Base-by-base conservation (phyloP, 2,329 filamentous ascomycete genomes). In the Diaporthe velutina region DNA sequence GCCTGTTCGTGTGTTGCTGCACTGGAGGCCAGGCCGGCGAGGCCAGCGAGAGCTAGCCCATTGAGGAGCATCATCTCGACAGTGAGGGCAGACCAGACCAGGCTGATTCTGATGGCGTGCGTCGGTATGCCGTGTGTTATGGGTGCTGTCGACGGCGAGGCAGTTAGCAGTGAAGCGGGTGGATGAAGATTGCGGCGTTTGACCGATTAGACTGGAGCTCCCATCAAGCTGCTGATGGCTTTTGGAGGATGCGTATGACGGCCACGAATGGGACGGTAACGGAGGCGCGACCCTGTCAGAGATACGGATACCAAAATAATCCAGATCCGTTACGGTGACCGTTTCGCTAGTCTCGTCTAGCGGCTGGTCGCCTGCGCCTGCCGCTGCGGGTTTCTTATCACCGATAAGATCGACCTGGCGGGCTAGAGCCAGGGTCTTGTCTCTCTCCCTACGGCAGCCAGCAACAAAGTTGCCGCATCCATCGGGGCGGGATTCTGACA, bases 1-100 rank as follows among this genome's bases (percentile, higher is more conserved):
- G 89, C 89, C 55, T 82, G 79, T 68, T 84, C 82, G 68, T 83
- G 80, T 67, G 82, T 80, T 66, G 86, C 85, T 73, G 83, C 82
- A 45, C 75, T 77, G 70, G 76, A 74, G 58, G 80, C 79, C 55
- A 82, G 76, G 72, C 80, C 79, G 54, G 78, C 79, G 50, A 83
- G 77, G 73, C 79, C 82, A 61, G 81, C 80, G 38, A 80, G 75
- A 68, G 80, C 79, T 71, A 82, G 77, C 75, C 80, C 75, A 45
- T 79, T 77, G 60, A 80, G 60, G 38, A 83, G 74, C 79, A 80
- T 82, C 82, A 83, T 83, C 3, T 75, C 64, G 33, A 38, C 48
- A 28, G n/a, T 22, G 4, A 3, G 22, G 9, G n/a, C 33, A 54
- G 45, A 68, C 48, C 48, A 54, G n/a, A 28, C 33, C 33, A 22